These are phyloP conservation scores for Amaranthus palmeri DNA, from an alignment of 148 eudicot genomes.

Conservation along the genomic window DNA sequence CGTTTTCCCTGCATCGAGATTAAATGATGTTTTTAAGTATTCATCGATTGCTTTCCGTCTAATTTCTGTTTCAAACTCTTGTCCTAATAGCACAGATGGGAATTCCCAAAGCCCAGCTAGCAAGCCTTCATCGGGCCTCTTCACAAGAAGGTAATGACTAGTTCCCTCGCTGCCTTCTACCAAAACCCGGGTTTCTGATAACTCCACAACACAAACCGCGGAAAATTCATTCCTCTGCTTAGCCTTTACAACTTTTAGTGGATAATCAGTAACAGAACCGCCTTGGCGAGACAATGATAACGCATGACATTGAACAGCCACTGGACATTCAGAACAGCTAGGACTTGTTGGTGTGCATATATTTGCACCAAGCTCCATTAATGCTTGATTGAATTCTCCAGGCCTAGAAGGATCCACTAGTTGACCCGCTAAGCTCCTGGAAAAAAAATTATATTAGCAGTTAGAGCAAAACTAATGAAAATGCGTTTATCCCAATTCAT, in stretches of 20 bases:
- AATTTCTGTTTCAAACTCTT: slow-evolving; percentile 43
- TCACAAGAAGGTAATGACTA: slow-evolving; percentile 66
- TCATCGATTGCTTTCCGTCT: slow-evolving; percentile 57
- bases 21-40: slow-evolving; percentile 55
- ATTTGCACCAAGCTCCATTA: slow-evolving; percentile 98
- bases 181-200: slow-evolving; percentile 30
- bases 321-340: slow-evolving; percentile 65
- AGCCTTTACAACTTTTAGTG: slow-evolving; percentile 64
- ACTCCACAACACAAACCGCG: slow-evolving; percentile 88
- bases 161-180: slow-evolving; percentile 24
- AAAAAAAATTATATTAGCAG: slow-evolving; percentile 2
- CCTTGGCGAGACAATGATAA: slow-evolving; percentile 41
- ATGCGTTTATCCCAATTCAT: background rate
- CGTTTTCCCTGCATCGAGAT: slow-evolving; percentile 44
- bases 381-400: slow-evolving; percentile 95
- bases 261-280: slow-evolving; percentile 69
- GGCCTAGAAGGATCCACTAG: slow-evolving; percentile 82
- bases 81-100: slow-evolving; percentile 63
- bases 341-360: slow-evolving; percentile 64
- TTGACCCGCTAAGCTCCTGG: slow-evolving; percentile 81
- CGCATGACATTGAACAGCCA: slow-evolving; percentile 67
- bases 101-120: slow-evolving; percentile 99
- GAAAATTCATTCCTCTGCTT: slow-evolving; percentile 76
- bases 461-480: background rate
- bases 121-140: slow-evolving; percentile 87